Conservation (phyloP, 768 basidiomycete species). For the Rossbeevera mucosa region DNA sequence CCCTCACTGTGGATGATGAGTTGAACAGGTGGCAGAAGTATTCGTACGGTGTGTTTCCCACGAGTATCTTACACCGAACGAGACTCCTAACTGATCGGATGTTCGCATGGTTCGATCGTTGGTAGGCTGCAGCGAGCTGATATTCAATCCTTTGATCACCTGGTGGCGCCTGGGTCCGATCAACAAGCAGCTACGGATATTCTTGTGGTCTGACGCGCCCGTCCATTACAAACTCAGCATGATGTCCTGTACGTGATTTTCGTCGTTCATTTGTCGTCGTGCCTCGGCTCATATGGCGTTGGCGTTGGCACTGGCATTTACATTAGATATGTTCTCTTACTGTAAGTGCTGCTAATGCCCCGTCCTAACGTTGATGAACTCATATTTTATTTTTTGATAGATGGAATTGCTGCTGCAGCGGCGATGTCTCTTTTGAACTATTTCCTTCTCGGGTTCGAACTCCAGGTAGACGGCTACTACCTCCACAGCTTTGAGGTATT, state of each 20-base stretch:
- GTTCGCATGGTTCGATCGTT: slow-evolving; percentile 25
- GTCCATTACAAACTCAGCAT: slow-evolving; percentile 76
- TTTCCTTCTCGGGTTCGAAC: slow-evolving; percentile 63
- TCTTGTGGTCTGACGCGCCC: slow-evolving; percentile 75
- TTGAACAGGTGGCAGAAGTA: slow-evolving; percentile 95
- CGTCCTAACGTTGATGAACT: not conserved
- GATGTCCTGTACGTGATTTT: slow-evolving; percentile 42
- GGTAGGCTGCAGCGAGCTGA: slow-evolving; percentile 44
- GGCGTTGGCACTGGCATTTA: not conserved
- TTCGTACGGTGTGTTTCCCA: slow-evolving; percentile 48
- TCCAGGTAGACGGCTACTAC: slow-evolving; percentile 73
- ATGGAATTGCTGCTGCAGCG: slow-evolving; percentile 62
- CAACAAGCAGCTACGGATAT: slow-evolving; percentile 71
- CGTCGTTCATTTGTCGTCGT: not conserved
- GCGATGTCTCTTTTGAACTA: slow-evolving; percentile 69
- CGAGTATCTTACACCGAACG: slow-evolving; percentile 24
- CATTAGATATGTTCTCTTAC: slow-evolving; percentile 47
- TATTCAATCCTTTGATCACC: slow-evolving; percentile 76
- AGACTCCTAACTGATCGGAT: slow-evolving; percentile 26
- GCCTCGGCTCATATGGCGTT: slow-evolving; percentile 5
- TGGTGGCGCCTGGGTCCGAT: slow-evolving; percentile 84
- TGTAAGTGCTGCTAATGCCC: slow-evolving; percentile 32
- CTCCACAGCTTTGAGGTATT: slow-evolving; percentile 77
- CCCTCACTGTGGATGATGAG: slow-evolving; percentile 86
- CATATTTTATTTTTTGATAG: slow-evolving; percentile 2